Conservation (phyloP, 2,329 filamentous ascomycete species). For the Raffaelea ambrosiae region DNA sequence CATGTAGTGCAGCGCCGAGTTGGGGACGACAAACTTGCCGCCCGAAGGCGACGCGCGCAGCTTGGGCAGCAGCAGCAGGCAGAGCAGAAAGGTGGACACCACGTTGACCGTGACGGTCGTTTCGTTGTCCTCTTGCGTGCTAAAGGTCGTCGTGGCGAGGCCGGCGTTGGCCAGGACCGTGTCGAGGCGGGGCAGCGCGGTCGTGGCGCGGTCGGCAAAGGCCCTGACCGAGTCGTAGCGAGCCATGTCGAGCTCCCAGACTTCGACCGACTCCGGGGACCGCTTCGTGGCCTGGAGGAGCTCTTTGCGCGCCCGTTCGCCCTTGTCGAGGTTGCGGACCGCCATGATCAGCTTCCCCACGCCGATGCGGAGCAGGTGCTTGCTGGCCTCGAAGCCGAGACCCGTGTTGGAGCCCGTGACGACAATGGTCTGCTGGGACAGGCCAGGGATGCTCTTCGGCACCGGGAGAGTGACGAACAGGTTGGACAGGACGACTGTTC, state of each 20-base stretch:
- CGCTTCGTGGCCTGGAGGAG: slow-evolving; percentile 8
- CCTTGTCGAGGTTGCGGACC: slow-evolving; percentile 24
- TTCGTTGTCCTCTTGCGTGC: slow-evolving; percentile 31
- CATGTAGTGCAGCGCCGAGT: slow-evolving; percentile 15
- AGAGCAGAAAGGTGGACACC: slow-evolving; percentile 20
- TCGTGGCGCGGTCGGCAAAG: slow-evolving; percentile 25
- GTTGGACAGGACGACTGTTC: slow-evolving; percentile 3
- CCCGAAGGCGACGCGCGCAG: slow-evolving; percentile 17
- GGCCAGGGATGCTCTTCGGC: neutral
- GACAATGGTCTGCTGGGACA: slow-evolving; percentile 21
- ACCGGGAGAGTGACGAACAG: slow-evolving; percentile 4
- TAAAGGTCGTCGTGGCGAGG: slow-evolving; percentile 28
- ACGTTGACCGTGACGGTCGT: slow-evolving; percentile 24
- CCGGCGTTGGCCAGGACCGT: slow-evolving; percentile 34
- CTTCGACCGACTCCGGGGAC: slow-evolving; percentile 11
- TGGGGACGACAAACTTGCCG: slow-evolving; percentile 16
- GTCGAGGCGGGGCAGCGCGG: slow-evolving; percentile 30
- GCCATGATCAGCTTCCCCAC: slow-evolving; percentile 29
- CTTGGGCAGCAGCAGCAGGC: slow-evolving; percentile 21
- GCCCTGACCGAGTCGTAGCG: slow-evolving; percentile 28
- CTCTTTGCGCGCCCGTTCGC: slow-evolving; percentile 16
- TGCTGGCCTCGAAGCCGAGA: slow-evolving; percentile 30
- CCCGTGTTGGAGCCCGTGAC: slow-evolving; percentile 36
- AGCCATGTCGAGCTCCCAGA: slow-evolving; percentile 35
- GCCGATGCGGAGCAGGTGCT: slow-evolving; percentile 26